These are phyloP conservation scores for Trichoderma cornu-damae DNA, from an alignment of 2,329 filamentous ascomycete genomes.

Conservation along the genomic window DNA sequence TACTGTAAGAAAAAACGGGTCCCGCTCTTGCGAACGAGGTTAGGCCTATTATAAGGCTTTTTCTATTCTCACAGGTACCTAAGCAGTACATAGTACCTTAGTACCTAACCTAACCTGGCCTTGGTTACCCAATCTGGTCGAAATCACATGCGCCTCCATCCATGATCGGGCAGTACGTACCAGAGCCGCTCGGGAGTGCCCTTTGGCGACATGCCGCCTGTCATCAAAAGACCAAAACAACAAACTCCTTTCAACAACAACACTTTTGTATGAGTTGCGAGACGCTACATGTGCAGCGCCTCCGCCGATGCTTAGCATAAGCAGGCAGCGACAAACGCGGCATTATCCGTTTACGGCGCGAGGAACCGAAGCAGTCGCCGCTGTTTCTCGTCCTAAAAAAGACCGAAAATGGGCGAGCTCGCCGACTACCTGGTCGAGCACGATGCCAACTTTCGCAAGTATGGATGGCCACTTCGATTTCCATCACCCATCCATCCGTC, in stretches of 20 bases:
- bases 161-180: slow-evolving; percentile 10
- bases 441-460: slow-evolving; percentile 59
- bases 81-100: no score
- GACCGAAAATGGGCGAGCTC: slow-evolving; percentile 57
- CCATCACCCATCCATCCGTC: neutral
- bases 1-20: no score
- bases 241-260: neutral
- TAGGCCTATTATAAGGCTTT: no score
- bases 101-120: no score
- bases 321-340: neutral
- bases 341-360: neutral
- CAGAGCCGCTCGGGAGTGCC: neutral
- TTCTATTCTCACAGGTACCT: no score
- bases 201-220: neutral
- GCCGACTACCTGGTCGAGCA: slow-evolving; percentile 59
- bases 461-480: slow-evolving; percentile 18
- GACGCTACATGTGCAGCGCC: neutral
- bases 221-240: slow-evolving; percentile 1
- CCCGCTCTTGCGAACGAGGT: no score
- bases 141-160: slow-evolving; percentile 4
- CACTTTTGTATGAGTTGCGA: neutral
- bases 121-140: no score
- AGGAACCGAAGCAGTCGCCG: neutral
- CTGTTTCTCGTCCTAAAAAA: neutral
- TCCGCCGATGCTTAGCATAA: neutral